Conservation (phyloP, 495 filamentous ascomycete genomes). For the Penicillium atrosanguineum region DNA sequence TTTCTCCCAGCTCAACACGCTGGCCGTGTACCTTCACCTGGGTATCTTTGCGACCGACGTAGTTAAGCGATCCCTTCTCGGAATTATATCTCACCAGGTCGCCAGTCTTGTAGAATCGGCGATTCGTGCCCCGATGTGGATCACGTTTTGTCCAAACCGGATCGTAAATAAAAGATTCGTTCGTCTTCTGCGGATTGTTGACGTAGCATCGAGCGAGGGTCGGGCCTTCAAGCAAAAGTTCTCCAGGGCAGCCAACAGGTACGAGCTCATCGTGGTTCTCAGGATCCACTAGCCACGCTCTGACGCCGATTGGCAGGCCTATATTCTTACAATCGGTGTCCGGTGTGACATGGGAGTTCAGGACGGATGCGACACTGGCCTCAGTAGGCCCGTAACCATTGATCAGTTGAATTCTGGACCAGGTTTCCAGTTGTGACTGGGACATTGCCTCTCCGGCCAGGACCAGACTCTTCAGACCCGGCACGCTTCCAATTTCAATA, state of each 20-base stretch:
- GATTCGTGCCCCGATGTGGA: constrained; percentile 15
- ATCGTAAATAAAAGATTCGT: constrained; percentile 44
- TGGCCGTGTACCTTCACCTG: constrained; percentile 70
- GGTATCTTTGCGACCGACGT: constrained; percentile 62
- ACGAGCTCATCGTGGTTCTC: constrained; percentile 44
- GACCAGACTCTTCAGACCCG: constrained; percentile 43
- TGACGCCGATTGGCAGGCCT: constrained; percentile 40
- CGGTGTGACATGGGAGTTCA: constrained; percentile 36
- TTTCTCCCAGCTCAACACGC: constrained; percentile 63
- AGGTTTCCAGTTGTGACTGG: constrained; percentile 46
- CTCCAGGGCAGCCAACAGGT: constrained; percentile 49
- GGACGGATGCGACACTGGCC: constrained; percentile 36
- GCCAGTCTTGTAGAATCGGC: constrained; percentile 66
- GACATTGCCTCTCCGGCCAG: constrained; percentile 58
- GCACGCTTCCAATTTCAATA: constrained; percentile 43
- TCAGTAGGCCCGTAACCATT: constrained; percentile 63
- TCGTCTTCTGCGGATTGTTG: constrained; percentile 41
- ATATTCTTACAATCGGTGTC: constrained; percentile 44
- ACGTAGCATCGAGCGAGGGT: constrained; percentile 48
- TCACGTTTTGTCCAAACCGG: constrained; percentile 35
- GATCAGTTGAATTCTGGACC: constrained; percentile 53
- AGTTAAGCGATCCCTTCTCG: constrained; percentile 54
- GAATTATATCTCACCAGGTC: constrained; percentile 61
- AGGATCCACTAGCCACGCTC: constrained; percentile 46
- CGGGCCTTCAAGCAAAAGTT: constrained; percentile 51